phyloP scores from a whole-genome alignment of 805 yeast genomes.

The Allodekkera sacchari region DNA sequence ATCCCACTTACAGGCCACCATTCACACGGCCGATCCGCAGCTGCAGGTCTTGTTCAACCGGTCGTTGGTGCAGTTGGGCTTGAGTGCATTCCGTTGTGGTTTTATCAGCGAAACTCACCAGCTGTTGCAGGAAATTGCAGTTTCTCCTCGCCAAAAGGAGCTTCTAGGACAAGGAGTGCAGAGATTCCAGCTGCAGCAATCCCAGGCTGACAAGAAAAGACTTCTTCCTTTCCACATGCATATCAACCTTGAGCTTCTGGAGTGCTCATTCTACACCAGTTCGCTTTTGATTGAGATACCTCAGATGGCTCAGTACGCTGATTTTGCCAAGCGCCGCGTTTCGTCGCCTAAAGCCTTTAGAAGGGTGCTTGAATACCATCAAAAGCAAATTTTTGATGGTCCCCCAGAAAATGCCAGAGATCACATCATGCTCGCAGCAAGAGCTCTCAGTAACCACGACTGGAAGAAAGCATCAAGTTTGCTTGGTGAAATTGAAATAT shows the following conservation, averaged over 20 bases:
- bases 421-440: constrained; percentile 86
- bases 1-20: constrained; percentile 77
- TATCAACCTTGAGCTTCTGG: constrained; percentile 89
- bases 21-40: constrained; percentile 76
- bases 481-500: constrained; percentile 69
- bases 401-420: constrained; percentile 97
- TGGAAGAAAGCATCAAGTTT: constrained; percentile 74
- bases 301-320: constrained; percentile 65
- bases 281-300: constrained; percentile 91
- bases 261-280: constrained; percentile 86
- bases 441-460: constrained; percentile 78
- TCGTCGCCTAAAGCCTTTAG: constrained; percentile 72
- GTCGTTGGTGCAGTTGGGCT: constrained; percentile 90
- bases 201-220: constrained; percentile 53
- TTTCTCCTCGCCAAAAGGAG: constrained; percentile 81
- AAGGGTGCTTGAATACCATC: constrained; percentile 85
- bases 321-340: constrained; percentile 49
- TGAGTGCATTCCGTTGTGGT: constrained; percentile 90
- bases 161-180: constrained; percentile 84
- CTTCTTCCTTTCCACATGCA: constrained; percentile 97
- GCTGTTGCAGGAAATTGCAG: constrained; percentile 78
- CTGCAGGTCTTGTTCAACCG: constrained; percentile 92
- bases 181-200: constrained; percentile 50
- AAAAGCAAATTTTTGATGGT: constrained; percentile 90
- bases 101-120: constrained; percentile 80